Evolutionary conservation across 176 grass and related monocot species (phyloP).

Genomic region (Oryza coarctata): DNA sequence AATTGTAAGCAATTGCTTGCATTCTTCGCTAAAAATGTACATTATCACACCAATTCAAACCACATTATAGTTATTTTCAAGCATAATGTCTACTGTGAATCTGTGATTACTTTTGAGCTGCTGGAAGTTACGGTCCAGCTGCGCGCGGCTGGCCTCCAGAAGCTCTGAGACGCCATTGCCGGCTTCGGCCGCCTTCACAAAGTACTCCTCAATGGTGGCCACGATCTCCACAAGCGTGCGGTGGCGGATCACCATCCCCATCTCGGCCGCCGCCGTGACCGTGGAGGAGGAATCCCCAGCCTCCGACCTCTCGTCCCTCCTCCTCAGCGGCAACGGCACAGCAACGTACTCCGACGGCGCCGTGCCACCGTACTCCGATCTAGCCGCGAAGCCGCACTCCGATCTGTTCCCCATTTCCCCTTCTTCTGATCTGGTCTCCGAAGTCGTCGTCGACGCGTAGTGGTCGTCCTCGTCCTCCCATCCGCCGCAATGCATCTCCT

Average conservation of each 20-base stretch:
- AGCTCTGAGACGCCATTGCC: conserved; percentile 71
- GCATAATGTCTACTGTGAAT: conserved; percentile 11
- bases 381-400: conserved; percentile 56
- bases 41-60: background rate
- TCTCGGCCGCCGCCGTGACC: conserved; percentile 45
- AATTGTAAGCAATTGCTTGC: conserved; percentile 1
- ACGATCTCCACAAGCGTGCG: conserved; percentile 76
- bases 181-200: conserved; percentile 69
- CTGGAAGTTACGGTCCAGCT: conserved; percentile 79
- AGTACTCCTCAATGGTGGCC: conserved; percentile 87
- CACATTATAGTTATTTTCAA: background rate
- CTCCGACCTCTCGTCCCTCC: conserved; percentile 61
- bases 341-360: conserved; percentile 37
- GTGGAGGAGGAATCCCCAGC: conserved; percentile 39
- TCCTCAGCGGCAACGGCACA: conserved; percentile 39
- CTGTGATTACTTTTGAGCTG: conserved; percentile 75
- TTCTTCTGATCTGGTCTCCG: conserved; percentile 59
- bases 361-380: conserved; percentile 71
- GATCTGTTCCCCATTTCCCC: conserved; percentile 67
- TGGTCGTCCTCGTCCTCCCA: conserved; percentile 70
- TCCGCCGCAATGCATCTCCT: conserved; percentile 46
- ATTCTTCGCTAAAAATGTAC: background rate
- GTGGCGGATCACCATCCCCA: conserved; percentile 77
- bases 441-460: conserved; percentile 60
- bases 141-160: conserved; percentile 71